Base-by-base conservation (phyloP, 441 rosid genomes). In the Euphorbia celastroides region DNA sequence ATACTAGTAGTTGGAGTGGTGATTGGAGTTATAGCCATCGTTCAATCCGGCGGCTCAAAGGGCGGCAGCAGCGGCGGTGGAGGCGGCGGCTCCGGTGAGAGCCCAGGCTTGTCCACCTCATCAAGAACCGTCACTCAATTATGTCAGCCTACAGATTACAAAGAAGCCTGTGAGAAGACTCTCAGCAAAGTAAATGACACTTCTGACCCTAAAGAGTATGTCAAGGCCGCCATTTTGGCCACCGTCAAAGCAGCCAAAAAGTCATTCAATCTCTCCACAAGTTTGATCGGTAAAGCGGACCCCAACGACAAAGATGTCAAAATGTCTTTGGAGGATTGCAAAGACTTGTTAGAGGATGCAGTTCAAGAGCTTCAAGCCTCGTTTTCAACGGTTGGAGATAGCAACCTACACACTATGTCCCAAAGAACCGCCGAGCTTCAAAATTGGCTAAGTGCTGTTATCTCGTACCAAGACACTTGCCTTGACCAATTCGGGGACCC, bases 391-490 rank as follows among this genome's bases (percentile, higher is more conserved):
- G 64, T 86, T 0, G 80, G 71, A 0, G 70, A 75, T 3, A 79
- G 75, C 5, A 70, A n/a, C 14, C 0, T 60, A 9, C 46, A 72
- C 41, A 44, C 60, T 7, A 57, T 65, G 50, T 17, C 36, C 12
- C 20, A 72, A 10, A 72, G 76, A 51, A 58, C 84, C 17, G 71
- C 74, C 3, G 92, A 88, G 42, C 77, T 88, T 46, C 81, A 79
- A 70, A 92, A 87, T 1, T 92, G 95, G 98, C 69, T 92, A 0
- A 88, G 93, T 63, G 68, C 92, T 0, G 68, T 85, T 1, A 66
- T 92, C 11, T 77, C 90, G 0, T 87, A 90, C 32, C 97, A 92
- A 36, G 84, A 88, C 0, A 83, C 97, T 13, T 92, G 98, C 71
- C 74, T 85, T 14, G 98, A 90, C 32, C 61, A 88, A 2, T 60